Base-by-base conservation (phyloP, 352 stramenopile genomes). In the Phytophthora chlamydospora region DNA sequence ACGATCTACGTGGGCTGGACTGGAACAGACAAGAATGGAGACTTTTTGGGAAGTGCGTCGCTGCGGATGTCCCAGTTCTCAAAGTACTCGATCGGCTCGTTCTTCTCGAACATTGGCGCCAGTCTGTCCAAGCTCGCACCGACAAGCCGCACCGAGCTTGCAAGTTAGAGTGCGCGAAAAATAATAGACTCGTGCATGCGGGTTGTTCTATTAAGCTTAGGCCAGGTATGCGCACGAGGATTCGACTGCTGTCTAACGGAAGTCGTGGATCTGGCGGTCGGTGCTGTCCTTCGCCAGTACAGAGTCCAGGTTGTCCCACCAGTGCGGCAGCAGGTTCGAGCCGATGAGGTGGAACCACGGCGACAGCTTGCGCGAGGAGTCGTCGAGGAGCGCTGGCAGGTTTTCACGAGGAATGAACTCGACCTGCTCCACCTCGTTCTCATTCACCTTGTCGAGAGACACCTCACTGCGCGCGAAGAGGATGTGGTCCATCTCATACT, bases 401-500 rank as follows among this genome's bases (percentile, higher is more conserved):
- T 79, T 61, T 21, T 91, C 59, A 42, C 73, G 74, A 31, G 78
- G 74, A 43, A 99, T 81, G 72, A 95, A 98, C 59, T 98, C 92
- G 6, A 93, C 72, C 33, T 89, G 83, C 17, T 78, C 77, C 17
- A 98, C 96, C 71, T 99, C 97, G 35, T 99, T 98, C 29, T 83
- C 71, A 69, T 99, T 97, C 12, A 97, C 75, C 14, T 93, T 68
- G 33, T 91, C 58, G 29, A 99, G 55, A 17, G 71, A 67, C 9
- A 98, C 73, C 10, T 89, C 80, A 0, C 70, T 75, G 34, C 92
- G 91, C 6, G 91, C 88, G 39, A 99, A 93, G 6, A 99, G 77
- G 34, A 99, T 96, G 73, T 99, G 98, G 66, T 99, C 97, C 72
- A 99, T 98, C 69, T 99, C 97, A 68, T 99, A 98, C 73, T 99